Percentiles rank a stretch among this genome's conserved stretches.
Evolutionary conservation across 1,284 basidiomycete genomes (phyloP).

Genomic region (Ustanciosporium gigantosporum): DNA sequence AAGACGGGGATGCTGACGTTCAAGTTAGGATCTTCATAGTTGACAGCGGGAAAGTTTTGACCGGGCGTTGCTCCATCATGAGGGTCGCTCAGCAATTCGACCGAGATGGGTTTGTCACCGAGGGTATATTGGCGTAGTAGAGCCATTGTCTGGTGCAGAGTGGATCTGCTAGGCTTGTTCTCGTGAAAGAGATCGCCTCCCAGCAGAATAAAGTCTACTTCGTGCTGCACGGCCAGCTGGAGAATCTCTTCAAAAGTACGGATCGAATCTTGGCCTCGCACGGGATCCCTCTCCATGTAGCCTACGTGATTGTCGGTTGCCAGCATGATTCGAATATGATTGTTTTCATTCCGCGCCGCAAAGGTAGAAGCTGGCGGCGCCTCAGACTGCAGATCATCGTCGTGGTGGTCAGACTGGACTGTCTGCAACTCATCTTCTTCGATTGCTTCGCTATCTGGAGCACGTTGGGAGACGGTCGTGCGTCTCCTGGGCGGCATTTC

Average conservation of each 20-base stretch:
- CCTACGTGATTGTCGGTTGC: constrained; percentile 70
- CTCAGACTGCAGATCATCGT: too few relatives aligned
- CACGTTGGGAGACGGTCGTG: too few relatives aligned
- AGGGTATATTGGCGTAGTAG: constrained; percentile 87
- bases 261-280: constrained; percentile 91
- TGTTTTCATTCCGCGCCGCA: constrained; percentile 13
- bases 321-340: constrained; percentile 52
- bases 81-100: constrained; percentile 90
- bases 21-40: constrained; percentile 95
- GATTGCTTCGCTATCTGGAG: too few relatives aligned
- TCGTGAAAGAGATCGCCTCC: constrained; percentile 98
- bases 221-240: constrained; percentile 81
- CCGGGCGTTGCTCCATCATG: constrained; percentile 68
- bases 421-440: too few relatives aligned
- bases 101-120: constrained; percentile 80
- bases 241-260: constrained; percentile 93
- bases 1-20: constrained; percentile 95
- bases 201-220: constrained; percentile 68
- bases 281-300: constrained; percentile 89
- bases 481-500: too few relatives aligned
- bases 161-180: constrained; percentile 88
- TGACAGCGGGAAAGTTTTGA: constrained; percentile 79
- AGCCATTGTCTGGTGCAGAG: constrained; percentile 73
- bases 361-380: constrained; percentile 21
- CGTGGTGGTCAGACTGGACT: too few relatives aligned